Evolutionary conservation across 164 flowering plant genomes (phyloP), one percentile per base, ranked within the genome.

Genomic region (Cinnamomum chago): DNA sequence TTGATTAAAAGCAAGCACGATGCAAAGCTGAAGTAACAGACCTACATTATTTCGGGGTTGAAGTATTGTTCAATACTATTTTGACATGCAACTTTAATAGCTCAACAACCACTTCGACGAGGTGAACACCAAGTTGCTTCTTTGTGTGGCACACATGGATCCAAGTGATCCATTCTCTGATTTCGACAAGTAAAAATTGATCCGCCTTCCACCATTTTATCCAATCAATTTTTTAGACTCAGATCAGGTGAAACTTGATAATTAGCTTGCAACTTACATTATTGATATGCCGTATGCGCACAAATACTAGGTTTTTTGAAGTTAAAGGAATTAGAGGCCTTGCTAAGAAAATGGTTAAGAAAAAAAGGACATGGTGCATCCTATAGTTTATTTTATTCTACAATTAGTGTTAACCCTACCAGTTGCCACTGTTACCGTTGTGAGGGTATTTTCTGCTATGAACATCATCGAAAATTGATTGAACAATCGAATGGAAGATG

Each of bases 301-400:
- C 55, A 2, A 69, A 50, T 15, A 23, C n/a, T 69, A 55, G 2
- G 67, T 65, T 65, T 23, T 22, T 22, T 12, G 67, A 27, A 65
- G 27, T 65, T 24, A 65, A 65, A 11, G 24, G 50, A 23, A 67
- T 67, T 28, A 67, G 22, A 13, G 50, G 70, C 10, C 71, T 69
- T 69, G 71, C 71, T 40, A 9, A 50, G 25, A 50, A 69, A 12
- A 69, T 69, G 52, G 55, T 69, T 17, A 6, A 67, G 23, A 67
- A 22, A 20, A 67, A 67, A 67, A 65, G 67, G 50, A 33, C 15
- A 67, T 33, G 33, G 22, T 67, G 50, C 33, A 67, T 67, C 50
- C 7, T 15, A 28, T 20, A 28, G 50, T 67, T 33, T 67, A 17
- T 35, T 35, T 35, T 7, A 7, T 67, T 33, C 18, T 67, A 15